These are phyloP conservation scores for Dimargaris xerosporica DNA, from an alignment of 192 early-diverging fungal genomes.

Conservation along the genomic window DNA sequence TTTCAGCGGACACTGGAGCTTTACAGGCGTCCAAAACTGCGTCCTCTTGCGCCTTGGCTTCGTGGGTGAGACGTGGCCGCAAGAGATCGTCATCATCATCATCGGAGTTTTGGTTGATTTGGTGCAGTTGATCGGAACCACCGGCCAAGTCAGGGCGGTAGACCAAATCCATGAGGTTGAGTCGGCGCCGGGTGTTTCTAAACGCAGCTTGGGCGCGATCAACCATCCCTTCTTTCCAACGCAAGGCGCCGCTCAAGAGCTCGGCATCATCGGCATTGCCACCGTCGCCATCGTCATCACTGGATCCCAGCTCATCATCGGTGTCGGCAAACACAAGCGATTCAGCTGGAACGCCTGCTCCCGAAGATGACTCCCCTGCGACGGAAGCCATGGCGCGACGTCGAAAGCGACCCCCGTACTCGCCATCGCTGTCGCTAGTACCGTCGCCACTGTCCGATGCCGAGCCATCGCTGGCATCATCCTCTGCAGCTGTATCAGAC, in stretches of 20 bases:
- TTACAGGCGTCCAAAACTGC: slow-evolving; percentile 56
- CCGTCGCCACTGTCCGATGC: slow-evolving; percentile 17
- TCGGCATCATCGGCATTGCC: slow-evolving; percentile 22
- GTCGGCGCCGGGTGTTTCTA: slow-evolving; percentile 25
- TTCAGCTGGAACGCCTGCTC: no score
- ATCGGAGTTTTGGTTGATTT: slow-evolving; percentile 22
- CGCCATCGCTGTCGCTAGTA: slow-evolving; percentile 14
- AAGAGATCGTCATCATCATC: slow-evolving; percentile 46
- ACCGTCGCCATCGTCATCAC: slow-evolving; percentile 18
- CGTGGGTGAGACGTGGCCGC: slow-evolving; percentile 27
- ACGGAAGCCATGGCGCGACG: slow-evolving; percentile 12
- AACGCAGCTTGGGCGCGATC: slow-evolving; percentile 44
- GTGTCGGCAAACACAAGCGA: slow-evolving; percentile 18
- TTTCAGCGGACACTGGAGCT: slow-evolving; percentile 31
- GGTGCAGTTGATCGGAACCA: slow-evolving; percentile 21
- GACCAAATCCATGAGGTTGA: slow-evolving; percentile 80
- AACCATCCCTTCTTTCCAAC: slow-evolving; percentile 55
- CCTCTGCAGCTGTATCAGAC: slow-evolving; percentile 20
- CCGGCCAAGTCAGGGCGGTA: slow-evolving; percentile 51
- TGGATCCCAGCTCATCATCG: slow-evolving; percentile 24
- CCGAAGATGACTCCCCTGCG: no score
- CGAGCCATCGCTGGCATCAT: slow-evolving; percentile 23
- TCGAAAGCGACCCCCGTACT: slow-evolving; percentile 23
- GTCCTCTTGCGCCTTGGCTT: slow-evolving; percentile 15
- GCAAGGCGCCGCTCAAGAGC: slow-evolving; percentile 30